A percentile compares a stretch with the other conserved stretches of the same genome.
Evolutionary conservation across 2,329 filamentous ascomycete genomes (phyloP).

Genomic region (Hypoxylon sp.): DNA sequence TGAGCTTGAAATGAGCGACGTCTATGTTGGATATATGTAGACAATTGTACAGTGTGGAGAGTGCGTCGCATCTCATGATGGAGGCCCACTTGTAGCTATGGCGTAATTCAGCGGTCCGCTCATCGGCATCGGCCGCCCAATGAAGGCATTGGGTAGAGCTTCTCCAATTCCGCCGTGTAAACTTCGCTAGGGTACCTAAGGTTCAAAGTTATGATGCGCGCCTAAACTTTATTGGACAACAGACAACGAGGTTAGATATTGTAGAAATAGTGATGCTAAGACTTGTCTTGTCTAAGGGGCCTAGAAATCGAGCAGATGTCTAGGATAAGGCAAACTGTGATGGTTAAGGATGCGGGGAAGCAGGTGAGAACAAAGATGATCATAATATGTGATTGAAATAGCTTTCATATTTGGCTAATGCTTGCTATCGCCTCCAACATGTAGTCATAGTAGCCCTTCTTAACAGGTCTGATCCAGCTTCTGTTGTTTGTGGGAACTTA

Average conservation of each 20-base stretch:
- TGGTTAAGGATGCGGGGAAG: background rate
- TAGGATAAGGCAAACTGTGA: background rate
- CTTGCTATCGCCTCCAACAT: slow-evolving; percentile 1
- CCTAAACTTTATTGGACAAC: slow-evolving; percentile 1
- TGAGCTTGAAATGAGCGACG: background rate
- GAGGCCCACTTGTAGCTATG: slow-evolving; percentile 42
- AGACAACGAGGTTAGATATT: background rate
- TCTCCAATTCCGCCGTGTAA: slow-evolving; percentile 13
- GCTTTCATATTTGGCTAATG: slow-evolving; percentile 5
- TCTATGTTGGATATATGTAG: slow-evolving; percentile 11
- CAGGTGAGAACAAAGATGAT: background rate
- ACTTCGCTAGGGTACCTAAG: background rate
- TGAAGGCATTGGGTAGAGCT: slow-evolving; percentile 19
- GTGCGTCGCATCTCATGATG: slow-evolving; percentile 30
- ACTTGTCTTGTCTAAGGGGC: background rate
- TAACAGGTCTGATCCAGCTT: background rate
- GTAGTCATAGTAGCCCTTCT: background rate
- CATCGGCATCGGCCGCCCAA: slow-evolving; percentile 39
- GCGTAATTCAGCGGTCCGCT: slow-evolving; percentile 47
- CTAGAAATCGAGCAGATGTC: background rate
- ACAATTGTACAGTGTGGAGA: slow-evolving; percentile 1
- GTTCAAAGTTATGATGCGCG: background rate
- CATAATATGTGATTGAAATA: background rate
- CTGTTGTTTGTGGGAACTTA: background rate
- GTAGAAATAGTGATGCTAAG: background rate